Evolutionary conservation across 208 protist genomes (phyloP).

Genomic region (Spongospora subterranea): DNA sequence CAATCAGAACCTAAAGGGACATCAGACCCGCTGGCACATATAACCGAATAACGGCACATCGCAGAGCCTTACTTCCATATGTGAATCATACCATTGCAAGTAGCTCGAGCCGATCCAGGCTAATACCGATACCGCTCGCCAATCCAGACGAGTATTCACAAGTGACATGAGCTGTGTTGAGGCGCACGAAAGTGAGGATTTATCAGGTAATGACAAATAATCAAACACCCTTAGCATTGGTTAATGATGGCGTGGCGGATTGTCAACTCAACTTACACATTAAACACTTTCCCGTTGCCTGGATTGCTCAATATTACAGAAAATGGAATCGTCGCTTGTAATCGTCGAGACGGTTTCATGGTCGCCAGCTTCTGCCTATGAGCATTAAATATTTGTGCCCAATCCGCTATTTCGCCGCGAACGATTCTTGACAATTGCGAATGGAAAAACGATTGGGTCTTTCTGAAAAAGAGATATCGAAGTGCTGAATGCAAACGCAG

Average conservation of each 20-base stretch:
- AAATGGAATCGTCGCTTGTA: background rate
- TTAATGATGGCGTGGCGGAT: background rate
- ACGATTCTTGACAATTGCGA: background rate
- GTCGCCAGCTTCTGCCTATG: background rate
- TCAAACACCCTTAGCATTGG: too few relatives aligned
- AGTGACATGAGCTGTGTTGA: background rate
- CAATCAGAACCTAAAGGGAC: background rate
- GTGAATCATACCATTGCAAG: background rate
- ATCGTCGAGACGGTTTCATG: background rate
- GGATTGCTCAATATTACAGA: background rate
- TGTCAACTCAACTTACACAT: too few relatives aligned
- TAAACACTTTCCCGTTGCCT: constrained; percentile 47
- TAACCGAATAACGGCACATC: too few relatives aligned
- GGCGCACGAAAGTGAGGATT: too few relatives aligned
- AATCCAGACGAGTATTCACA: background rate
- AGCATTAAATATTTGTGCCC: background rate
- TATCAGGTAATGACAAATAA: too few relatives aligned
- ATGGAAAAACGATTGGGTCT: background rate
- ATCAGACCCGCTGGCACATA: background rate
- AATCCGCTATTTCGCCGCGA: background rate
- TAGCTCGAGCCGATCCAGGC: constrained; percentile 27
- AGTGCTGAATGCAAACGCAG: constrained; percentile 23
- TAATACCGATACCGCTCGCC: background rate
- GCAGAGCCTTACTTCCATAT: constrained; percentile 38
- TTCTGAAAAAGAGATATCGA: background rate